Base-by-base conservation (phyloP, 2,329 filamentous ascomycete species). In the Talaromyces amestolkiae region DNA sequence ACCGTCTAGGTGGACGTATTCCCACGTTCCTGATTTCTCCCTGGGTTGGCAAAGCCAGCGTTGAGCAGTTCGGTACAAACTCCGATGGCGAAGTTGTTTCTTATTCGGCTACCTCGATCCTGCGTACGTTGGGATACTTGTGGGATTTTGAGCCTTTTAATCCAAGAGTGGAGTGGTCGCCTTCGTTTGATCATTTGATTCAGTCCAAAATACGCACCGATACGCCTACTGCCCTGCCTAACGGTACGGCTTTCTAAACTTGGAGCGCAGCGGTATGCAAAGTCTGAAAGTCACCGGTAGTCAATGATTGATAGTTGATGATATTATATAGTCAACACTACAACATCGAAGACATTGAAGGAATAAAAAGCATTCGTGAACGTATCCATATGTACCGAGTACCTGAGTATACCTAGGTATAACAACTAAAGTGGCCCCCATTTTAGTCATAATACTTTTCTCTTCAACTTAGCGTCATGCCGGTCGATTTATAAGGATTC, bases 71-170 rank as follows among this genome's bases (percentile, higher is more conserved):
- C 73, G 61, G 78, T 77, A 8, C 63, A 6, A 67, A 67, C 39
- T 17, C 45, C 13, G 35, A 37, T 17, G 78, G 80, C 62, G 69
- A 74, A 9, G 71, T 72, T 2, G 77, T 77, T 22, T 77, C 80
- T 41, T 83, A 82, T 69, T 78, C 77, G 3, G 79, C 81, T 61
- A 81, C 80, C 3, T 80, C 77, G 4, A 79, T 83, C 54, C 71
- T 83, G 10, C 76, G 76, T 64, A 80, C 77, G 27, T 69, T 83
- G 31, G 74, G 77, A 22, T 76, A 81, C 60, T 75, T 82, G 19
- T 83, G 79, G 77, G 78, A 72, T 47, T 71, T 81, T 69, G 77
- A 74, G 24, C 73, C 72, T 15, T 75, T 79, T 60, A 79, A 75
- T 8, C 76, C 75, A 0, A 74, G 79, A 0, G 78, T 81, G n/a